Percentiles rank a stretch among this genome's conserved stretches.
Conservation (phyloP, 306 rosid species). For the Corylus avellana region DNA sequence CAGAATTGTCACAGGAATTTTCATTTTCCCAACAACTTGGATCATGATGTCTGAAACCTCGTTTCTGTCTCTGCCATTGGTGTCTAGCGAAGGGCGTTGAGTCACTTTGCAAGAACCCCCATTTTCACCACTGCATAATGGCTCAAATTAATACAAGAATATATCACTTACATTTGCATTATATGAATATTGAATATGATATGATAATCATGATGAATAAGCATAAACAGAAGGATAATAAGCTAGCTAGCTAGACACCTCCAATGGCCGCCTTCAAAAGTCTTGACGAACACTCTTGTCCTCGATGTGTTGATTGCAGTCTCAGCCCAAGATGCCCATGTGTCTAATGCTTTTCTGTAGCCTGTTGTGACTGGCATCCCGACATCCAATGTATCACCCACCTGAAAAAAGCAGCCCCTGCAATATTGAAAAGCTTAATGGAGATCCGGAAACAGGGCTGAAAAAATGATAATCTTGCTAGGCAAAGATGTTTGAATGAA, state of each 20-base stretch:
- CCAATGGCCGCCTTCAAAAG: slow-evolving; percentile 88
- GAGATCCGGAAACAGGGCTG: too few species aligned
- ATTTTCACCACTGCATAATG: slow-evolving; percentile 48
- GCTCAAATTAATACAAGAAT: slow-evolving; percentile 4
- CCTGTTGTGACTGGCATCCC: slow-evolving; percentile 80
- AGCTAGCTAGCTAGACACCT: slow-evolving; percentile 34
- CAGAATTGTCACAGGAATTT: slow-evolving; percentile 48
- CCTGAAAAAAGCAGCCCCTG: slow-evolving; percentile 98
- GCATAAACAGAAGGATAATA: background rate
- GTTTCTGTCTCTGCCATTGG: slow-evolving; percentile 53
- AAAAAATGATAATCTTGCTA: too few species aligned
- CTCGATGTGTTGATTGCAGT: slow-evolving; percentile 50
- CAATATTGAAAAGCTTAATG: too few species aligned
- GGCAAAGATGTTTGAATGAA: too few species aligned
- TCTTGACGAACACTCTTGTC: slow-evolving; percentile 81
- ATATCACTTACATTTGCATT: too few species aligned
- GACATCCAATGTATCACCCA: slow-evolving; percentile 67
- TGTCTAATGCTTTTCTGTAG: slow-evolving; percentile 61
- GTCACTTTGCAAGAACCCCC: slow-evolving; percentile 64
- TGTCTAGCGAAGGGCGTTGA: slow-evolving; percentile 54
- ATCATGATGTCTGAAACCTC: slow-evolving; percentile 59
- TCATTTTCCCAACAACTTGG: slow-evolving; percentile 54
- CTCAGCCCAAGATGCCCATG: slow-evolving; percentile 91
- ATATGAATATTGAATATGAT: too few species aligned
- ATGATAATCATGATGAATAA: too few species aligned